phyloP scores from a whole-genome alignment of 2,329 filamentous ascomycete species.

The Xenoacremonium recifei region DNA sequence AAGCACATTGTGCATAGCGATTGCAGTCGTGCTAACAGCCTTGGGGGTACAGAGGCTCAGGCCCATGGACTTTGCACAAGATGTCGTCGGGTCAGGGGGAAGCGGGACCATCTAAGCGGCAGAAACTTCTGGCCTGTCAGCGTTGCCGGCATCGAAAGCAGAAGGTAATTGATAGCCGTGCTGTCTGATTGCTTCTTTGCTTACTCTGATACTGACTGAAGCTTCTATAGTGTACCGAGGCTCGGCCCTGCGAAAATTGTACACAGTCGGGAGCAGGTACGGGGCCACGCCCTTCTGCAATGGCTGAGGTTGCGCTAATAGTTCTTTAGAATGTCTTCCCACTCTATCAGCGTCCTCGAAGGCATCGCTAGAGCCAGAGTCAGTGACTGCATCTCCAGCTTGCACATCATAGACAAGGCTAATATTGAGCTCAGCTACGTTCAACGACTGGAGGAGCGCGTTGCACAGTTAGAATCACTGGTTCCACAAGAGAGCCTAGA shows the following conservation, averaged over 20 bases:
- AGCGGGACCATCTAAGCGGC: too few species aligned
- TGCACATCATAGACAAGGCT: background rate
- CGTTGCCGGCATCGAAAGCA: conserved; percentile 11
- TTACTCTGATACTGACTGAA: conserved; percentile 3
- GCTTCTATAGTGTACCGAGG: conserved; percentile 5
- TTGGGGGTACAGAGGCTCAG: too few species aligned
- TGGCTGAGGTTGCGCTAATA: too few species aligned
- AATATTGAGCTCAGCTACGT: conserved; percentile 3
- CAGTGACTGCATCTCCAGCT: background rate
- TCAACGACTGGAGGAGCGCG: conserved; percentile 3
- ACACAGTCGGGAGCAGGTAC: conserved; percentile 6
- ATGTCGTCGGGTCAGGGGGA: too few species aligned
- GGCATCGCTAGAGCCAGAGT: background rate
- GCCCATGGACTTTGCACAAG: too few species aligned
- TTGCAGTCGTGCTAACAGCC: too few species aligned
- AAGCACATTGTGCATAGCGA: too few species aligned
- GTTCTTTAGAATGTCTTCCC: background rate
- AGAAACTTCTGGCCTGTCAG: conserved; percentile 5
- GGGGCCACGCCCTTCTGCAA: background rate
- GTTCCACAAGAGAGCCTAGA: conserved; percentile 6
- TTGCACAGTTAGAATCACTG: conserved; percentile 6
- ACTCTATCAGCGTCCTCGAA: background rate
- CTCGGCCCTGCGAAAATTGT: conserved; percentile 7
- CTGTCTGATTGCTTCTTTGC: background rate
- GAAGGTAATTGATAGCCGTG: conserved; percentile 2